Conservation (phyloP, 164 flowering plant genomes). For the Cinnamomum chago region DNA sequence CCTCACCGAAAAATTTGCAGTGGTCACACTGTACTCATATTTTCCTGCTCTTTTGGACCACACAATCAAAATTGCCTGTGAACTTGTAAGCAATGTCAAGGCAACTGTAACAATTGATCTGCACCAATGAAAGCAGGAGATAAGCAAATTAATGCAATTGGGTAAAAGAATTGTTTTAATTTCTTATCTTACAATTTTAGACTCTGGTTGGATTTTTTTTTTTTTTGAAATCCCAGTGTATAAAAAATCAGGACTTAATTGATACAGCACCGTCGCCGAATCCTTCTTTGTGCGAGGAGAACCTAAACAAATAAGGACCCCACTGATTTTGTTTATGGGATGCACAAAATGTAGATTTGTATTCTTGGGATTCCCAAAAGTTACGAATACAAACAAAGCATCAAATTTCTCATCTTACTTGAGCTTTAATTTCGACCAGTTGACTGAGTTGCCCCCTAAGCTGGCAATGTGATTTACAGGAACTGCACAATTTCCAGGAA, state of each 20-base stretch:
- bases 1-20: constrained; percentile 91
- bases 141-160: neutral
- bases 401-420: constrained; percentile 44
- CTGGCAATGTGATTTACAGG: constrained; percentile 24
- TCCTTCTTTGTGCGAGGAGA: neutral
- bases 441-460: constrained; percentile 32
- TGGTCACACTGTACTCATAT: constrained; percentile 95
- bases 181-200: neutral
- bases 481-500: constrained; percentile 24
- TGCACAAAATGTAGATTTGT: neutral
- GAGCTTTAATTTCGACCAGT: constrained; percentile 60
- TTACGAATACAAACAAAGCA: neutral
- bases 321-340: neutral
- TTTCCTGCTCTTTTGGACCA: constrained; percentile 99
- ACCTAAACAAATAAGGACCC: neutral
- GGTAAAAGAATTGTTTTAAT: neutral
- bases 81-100: constrained; percentile 87
- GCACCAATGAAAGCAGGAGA: constrained; percentile 1
- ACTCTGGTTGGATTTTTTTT: neutral
- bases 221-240: neutral
- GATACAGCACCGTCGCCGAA: neutral
- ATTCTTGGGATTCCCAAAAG: neutral
- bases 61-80: constrained; percentile 94
- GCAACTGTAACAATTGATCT: constrained; percentile 82
- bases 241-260: neutral